Percentiles rank a stretch among this genome's conserved stretches.
Conservation (phyloP, 768 basidiomycete species). For the Termitomyces sp. region DNA sequence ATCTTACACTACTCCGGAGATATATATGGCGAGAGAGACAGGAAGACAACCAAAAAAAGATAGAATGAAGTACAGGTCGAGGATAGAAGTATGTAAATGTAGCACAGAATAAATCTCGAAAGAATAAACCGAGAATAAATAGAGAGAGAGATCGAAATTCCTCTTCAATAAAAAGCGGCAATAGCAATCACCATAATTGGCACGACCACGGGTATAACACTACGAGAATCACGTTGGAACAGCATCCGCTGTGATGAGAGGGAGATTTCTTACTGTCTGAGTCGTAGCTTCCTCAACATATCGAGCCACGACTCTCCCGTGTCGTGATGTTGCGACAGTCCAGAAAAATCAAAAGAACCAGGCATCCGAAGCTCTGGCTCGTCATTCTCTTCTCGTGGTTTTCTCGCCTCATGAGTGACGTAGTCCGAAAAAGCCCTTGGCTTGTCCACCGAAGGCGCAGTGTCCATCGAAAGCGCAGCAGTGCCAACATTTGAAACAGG, state of each 20-base stretch:
- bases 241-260: neutral
- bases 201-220: neutral
- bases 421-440: neutral
- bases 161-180: neutral
- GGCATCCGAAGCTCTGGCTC: constrained; percentile 40
- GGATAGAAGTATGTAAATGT: neutral
- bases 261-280: constrained; percentile 26
- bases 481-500: neutral
- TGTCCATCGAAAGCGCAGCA: neutral
- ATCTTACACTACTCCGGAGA: neutral
- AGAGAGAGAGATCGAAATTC: neutral
- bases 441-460: neutral
- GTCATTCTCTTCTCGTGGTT: constrained; percentile 12
- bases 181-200: neutral
- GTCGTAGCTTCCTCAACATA: constrained; percentile 23
- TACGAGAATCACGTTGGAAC: neutral
- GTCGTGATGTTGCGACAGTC: constrained; percentile 5
- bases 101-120: neutral
- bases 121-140: neutral
- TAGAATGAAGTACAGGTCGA: neutral
- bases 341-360: constrained; percentile 41
- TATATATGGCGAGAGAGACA: neutral
- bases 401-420: constrained; percentile 18
- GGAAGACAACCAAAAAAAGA: neutral
- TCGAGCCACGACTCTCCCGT: constrained; percentile 22